These are phyloP conservation scores for Leishmania major DNA, from an alignment of 208 protist species.

Conservation along the genomic window DNA sequence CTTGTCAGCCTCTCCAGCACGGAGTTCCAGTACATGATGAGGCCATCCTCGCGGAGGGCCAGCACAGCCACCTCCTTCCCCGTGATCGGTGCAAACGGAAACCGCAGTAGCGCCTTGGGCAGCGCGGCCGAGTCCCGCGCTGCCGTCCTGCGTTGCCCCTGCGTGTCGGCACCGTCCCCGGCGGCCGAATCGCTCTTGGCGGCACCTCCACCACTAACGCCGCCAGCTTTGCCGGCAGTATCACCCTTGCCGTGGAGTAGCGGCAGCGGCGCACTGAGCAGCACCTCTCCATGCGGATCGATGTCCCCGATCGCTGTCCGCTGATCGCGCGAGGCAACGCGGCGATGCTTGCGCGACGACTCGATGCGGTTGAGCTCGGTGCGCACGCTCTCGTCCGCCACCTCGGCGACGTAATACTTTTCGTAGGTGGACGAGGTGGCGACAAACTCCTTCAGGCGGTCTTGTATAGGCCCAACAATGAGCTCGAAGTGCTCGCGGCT, in stretches of 20 bases:
- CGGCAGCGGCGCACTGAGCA: constrained; percentile 33
- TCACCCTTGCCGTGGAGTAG: constrained; percentile 31
- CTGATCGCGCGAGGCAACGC: constrained; percentile 27
- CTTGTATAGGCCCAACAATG: constrained; percentile 80
- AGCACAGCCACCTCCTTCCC: constrained; percentile 41
- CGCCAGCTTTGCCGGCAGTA: background rate
- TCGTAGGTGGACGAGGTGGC: constrained; percentile 65
- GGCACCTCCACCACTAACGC: background rate
- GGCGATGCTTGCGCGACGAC: constrained; percentile 34
- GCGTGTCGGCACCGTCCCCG: background rate
- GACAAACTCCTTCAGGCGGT: constrained; percentile 83
- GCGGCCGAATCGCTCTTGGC: background rate
- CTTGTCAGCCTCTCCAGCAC: constrained; percentile 60
- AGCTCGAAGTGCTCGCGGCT: constrained; percentile 89
- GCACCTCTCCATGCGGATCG: constrained; percentile 50
- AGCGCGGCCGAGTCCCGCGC: background rate
- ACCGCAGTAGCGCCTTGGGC: constrained; percentile 25
- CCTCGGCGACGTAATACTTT: constrained; percentile 61
- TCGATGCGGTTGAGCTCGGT: constrained; percentile 58
- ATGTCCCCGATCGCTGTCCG: constrained; percentile 29
- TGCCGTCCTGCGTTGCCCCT: background rate
- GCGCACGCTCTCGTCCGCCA: constrained; percentile 63
- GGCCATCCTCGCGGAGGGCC: constrained; percentile 81
- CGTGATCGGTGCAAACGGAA: constrained; percentile 30
- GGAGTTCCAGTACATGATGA: constrained; percentile 79